These are phyloP conservation scores for Colletotrichum australisinense DNA, from an alignment of 2,329 filamentous ascomycete genomes.

Conservation along the genomic window DNA sequence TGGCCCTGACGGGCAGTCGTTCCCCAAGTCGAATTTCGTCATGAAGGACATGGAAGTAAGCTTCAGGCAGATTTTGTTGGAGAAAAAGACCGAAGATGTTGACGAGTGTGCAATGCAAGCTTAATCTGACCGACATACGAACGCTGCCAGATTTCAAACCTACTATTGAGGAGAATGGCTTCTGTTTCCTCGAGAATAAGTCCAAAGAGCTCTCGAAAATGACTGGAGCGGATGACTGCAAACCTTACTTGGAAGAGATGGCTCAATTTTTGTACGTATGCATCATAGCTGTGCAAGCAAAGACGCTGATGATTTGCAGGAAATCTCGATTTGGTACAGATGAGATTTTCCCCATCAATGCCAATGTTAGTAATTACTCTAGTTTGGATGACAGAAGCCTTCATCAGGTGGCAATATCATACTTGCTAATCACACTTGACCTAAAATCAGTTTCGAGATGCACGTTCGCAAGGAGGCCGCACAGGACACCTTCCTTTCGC, in stretches of 20 bases:
- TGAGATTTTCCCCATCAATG: slow-evolving; percentile 1
- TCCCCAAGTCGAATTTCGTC: slow-evolving; percentile 1
- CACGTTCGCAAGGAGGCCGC: not conserved
- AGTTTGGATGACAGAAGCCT: not conserved
- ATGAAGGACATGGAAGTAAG: slow-evolving; percentile 10
- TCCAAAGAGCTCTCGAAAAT: not conserved
- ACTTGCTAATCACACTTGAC: not conserved
- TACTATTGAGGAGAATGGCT: slow-evolving; percentile 1
- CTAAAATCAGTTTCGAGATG: not conserved
- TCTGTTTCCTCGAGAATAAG: not conserved
- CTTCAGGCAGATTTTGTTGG: not conserved
- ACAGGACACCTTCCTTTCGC: not conserved
- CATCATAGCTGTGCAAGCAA: not conserved
- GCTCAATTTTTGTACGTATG: not conserved
- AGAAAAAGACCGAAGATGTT: not conserved
- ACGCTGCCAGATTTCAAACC: not conserved
- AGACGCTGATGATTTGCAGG: not conserved
- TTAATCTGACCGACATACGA: slow-evolving; percentile 4
- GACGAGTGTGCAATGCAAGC: not conserved
- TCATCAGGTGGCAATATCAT: not conserved
- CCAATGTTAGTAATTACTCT: not conserved
- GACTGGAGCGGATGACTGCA: not conserved
- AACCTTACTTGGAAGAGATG: not conserved
- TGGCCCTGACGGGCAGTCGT: not conserved
- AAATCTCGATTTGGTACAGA: not conserved